phyloP scores from a whole-genome alignment of 192 early-diverging fungal species.

The Backusella macrospora region DNA sequence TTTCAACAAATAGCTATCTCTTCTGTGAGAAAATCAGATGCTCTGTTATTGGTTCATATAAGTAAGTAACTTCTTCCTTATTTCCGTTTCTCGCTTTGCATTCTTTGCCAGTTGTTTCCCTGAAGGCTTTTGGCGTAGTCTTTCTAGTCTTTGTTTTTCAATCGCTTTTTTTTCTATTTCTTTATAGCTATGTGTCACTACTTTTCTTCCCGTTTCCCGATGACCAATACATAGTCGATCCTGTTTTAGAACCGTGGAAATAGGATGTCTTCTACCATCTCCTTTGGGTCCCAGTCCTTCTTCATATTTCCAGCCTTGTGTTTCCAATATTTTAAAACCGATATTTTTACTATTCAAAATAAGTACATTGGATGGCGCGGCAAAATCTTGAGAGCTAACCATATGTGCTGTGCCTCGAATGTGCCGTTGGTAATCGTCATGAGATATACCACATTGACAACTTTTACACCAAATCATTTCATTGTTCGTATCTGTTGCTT shows the following conservation, averaged over 20 bases:
- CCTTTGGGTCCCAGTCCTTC: conserved; percentile 49
- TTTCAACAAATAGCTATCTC: too few species aligned
- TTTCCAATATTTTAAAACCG: conserved; percentile 50
- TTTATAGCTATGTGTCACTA: conserved; percentile 27
- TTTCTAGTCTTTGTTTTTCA: not conserved
- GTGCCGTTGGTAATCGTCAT: conserved; percentile 7
- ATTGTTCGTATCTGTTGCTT: not conserved
- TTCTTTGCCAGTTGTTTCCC: not conserved
- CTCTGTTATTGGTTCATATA: conserved; percentile 5
- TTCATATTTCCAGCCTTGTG: conserved; percentile 56
- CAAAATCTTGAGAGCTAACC: not conserved
- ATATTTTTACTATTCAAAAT: conserved; percentile 34
- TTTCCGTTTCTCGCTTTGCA: not conserved
- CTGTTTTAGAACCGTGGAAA: conserved; percentile 48
- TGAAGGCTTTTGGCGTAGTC: not conserved
- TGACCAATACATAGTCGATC: conserved; percentile 50
- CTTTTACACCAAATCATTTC: not conserved
- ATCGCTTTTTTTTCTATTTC: conserved; percentile 11
- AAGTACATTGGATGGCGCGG: conserved; percentile 4
- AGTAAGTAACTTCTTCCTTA: not conserved
- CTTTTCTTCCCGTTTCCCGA: conserved; percentile 3
- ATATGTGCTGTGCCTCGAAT: conserved; percentile 1
- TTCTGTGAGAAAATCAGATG: too few species aligned
- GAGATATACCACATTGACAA: not conserved
- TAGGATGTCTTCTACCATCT: conserved; percentile 47